A percentile compares a stretch with the other conserved stretches of the same genome.
phyloP scores from a whole-genome alignment of 148 eudicot genomes.

The Heliamphora exappendiculata region DNA sequence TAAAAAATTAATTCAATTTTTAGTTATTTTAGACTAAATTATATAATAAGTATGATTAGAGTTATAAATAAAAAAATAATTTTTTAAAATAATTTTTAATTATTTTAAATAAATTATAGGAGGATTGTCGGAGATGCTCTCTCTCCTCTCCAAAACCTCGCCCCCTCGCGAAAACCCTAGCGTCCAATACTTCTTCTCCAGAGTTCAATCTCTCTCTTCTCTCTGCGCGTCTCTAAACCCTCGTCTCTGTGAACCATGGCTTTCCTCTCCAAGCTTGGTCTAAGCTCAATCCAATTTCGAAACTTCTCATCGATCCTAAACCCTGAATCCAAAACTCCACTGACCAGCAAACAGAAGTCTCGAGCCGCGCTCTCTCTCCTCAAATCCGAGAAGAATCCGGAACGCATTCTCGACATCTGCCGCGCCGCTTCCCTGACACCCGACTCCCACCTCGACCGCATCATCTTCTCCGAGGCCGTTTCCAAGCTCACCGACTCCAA shows the following conservation, averaged over 20 bases:
- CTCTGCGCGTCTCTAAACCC: too few species aligned
- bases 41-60: too few species aligned
- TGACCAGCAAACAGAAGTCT: conserved; percentile 44
- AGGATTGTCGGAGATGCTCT: too few species aligned
- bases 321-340: conserved; percentile 33
- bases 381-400: conserved; percentile 59
- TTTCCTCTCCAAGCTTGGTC: conserved; percentile 21
- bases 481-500: conserved; percentile 41
- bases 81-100: too few species aligned
- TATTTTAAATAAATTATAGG: too few species aligned
- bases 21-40: too few species aligned
- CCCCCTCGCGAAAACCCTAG: too few species aligned
- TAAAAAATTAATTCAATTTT: too few species aligned
- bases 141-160: too few species aligned
- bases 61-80: too few species aligned
- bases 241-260: conserved; percentile 28
- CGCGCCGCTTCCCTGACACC: conserved; percentile 70
- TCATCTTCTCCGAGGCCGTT: conserved; percentile 58
- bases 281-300: conserved; percentile 20
- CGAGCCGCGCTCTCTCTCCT: conserved; percentile 57
- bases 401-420: conserved; percentile 63
- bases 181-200: too few species aligned
- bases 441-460: conserved; percentile 55
- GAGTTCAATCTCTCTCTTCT: too few species aligned
- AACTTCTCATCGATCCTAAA: conserved; percentile 36